Base-by-base conservation (phyloP, 116 monocot genomes). In the Iris pallida region DNA sequence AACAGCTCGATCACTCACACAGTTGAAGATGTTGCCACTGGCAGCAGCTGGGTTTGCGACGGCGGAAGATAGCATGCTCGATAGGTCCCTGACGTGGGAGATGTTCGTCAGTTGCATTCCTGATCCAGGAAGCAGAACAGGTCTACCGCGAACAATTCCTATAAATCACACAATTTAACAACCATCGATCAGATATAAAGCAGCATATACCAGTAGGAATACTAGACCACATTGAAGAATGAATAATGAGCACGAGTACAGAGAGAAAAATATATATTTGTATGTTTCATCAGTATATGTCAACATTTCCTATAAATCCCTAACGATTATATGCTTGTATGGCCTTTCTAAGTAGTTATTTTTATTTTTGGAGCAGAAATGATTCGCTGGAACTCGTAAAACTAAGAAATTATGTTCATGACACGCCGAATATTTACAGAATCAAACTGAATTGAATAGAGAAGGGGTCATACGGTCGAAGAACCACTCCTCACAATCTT, bases 401-500 rank as follows among this genome's bases (percentile, higher is more conserved):
- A 61, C n/a, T 61, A 16, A 16, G 15, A n/a, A 61, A 5, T 59
- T 42, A 2, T 43, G 61, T 61, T n/a, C 44, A 61, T 7, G 61
- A 19, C 42, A 47, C 15, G 46, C 45, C 2, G 8, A 47, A 5
- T 18, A 44, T 16, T 18, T 64, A 46, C 64, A 44, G 61, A 16
- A 16, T 61, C 15, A 64, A 64, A 54, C 40, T 20, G 57, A 57
- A 16, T 0, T 12, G 20, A 4, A 45, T 30, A 0, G 43, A 53
- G 55, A 54, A 55, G 49, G 7, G 42, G 14, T 6, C 86, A 57
- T 96, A 96, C 92, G 73, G 64, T 96, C 96, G 63, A 96, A 96
- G 76, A 96, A 96, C 96, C 96, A 96, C 20, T 96, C 96, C 70
- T 96, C 96, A 20, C 96, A 96, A 48, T 96, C 92, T 80, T 96